Conservation (phyloP, 192 early-diverging fungal genomes). For the Coemansia sp. region DNA sequence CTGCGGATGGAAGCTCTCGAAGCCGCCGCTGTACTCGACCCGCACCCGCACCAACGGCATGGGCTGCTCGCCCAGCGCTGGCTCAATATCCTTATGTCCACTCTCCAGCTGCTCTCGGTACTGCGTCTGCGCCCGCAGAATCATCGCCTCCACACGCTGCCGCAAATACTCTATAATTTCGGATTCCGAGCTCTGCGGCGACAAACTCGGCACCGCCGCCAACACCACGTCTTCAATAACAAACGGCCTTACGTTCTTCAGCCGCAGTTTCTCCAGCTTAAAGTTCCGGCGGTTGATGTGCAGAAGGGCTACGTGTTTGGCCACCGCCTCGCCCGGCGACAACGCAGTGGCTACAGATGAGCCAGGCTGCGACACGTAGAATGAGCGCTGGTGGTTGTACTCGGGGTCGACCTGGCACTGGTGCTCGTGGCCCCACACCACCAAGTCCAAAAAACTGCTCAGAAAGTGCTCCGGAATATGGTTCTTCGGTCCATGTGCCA, state of each 20-base stretch:
- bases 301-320: slow-evolving; percentile 62
- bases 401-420: slow-evolving; percentile 83
- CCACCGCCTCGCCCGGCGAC: slow-evolving; percentile 73
- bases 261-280: slow-evolving; percentile 67
- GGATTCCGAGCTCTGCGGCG: slow-evolving; percentile 55
- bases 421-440: slow-evolving; percentile 98
- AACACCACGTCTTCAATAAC: slow-evolving; percentile 71
- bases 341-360: slow-evolving; percentile 90
- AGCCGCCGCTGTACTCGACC: slow-evolving; percentile 89
- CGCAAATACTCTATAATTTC: slow-evolving; percentile 58
- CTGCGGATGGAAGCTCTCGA: slow-evolving; percentile 78
- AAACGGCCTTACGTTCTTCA: slow-evolving; percentile 86
- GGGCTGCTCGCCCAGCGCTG: slow-evolving; percentile 55
- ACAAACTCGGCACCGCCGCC: slow-evolving; percentile 47
- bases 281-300: slow-evolving; percentile 67
- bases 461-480: slow-evolving; percentile 88
- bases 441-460: slow-evolving; percentile 73
- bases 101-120: slow-evolving; percentile 53
- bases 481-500: slow-evolving; percentile 73
- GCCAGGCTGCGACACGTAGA: slow-evolving; percentile 87
- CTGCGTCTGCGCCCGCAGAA: slow-evolving; percentile 61
- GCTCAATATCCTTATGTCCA: slow-evolving; percentile 18
- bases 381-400: slow-evolving; percentile 60
- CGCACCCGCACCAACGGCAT: slow-evolving; percentile 72
- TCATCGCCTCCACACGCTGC: slow-evolving; percentile 55